Evolutionary conservation across 352 stramenopile species (phyloP), one percentile per base, ranked within the genome.

Genomic region (Phytophthora pistaciae): DNA sequence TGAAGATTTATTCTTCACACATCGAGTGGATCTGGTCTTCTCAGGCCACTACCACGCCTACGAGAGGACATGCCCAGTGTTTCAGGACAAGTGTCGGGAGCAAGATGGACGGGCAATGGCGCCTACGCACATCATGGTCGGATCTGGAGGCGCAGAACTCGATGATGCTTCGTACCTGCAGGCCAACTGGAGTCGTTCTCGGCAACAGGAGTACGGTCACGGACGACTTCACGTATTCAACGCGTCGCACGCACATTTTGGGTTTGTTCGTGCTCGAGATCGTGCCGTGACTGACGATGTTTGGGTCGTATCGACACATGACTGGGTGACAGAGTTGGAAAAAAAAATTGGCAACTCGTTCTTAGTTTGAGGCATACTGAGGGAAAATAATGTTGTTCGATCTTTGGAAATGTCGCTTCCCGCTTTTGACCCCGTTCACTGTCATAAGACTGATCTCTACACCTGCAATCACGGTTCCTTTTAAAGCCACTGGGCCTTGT

Each of bases 21-120:
- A 87, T n/a, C 69, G 62, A 21, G 75, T 89, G 23, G 81, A 90
- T 58, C 40, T 85, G 5, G 76, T 90, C 13, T 90, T 90, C 36
- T 80, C 79, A 1, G 81, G 81, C 4, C 83, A 91, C 36, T 79
- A 83, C n/a, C 83, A 90, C 21, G 70, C 78, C n/a, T 91, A 91
- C 64, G 83, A 88, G 62, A 74, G 79, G 58, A 88, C 83, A 3
- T 88, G 78, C 40, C 70, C 79, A 1, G 82, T 91, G 20, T 84
- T 79, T 40, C 60, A 78, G 9, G 68, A 64, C 13, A 46, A 66
- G 21, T 85, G 75, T 56, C 44, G 68, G 38, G 65, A 78, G 36
- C 56, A 38, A 40, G 36, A 62, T 20, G 56, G 56, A 20, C 27
- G 5, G 21, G 78, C 72, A 27, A 54, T 77, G 13, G 80, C 78